Conservation (phyloP, 2,329 filamentous ascomycete species). For the Aspergillus sp. region DNA sequence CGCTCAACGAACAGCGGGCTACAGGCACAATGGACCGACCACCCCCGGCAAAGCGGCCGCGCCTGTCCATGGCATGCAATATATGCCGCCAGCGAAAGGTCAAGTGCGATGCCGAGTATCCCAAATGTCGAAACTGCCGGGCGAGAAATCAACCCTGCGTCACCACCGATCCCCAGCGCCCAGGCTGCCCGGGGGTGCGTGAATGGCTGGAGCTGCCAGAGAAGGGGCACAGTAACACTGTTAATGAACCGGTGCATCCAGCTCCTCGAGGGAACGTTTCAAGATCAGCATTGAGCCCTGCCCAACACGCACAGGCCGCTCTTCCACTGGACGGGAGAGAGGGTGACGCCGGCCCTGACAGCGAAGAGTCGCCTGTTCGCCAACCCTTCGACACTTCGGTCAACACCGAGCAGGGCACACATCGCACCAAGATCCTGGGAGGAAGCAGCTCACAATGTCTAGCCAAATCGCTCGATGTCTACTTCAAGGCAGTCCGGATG, state of each 20-base stretch:
- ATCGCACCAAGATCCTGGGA: conserved; percentile 15
- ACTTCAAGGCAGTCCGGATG: conserved; percentile 13
- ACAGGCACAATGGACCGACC: not conserved
- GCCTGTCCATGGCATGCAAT: conserved; percentile 27
- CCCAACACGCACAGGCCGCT: too few species aligned
- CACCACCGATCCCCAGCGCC: conserved; percentile 26
- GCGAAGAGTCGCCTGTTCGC: conserved; percentile 12
- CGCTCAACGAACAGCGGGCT: not conserved
- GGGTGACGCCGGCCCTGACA: not conserved
- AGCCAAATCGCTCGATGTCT: conserved; percentile 17
- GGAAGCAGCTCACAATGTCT: conserved; percentile 18
- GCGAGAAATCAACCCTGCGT: conserved; percentile 21
- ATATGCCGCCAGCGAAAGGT: conserved; percentile 27
- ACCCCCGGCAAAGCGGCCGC: conserved; percentile 11
- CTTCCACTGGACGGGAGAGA: too few species aligned
- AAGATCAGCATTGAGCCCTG: too few species aligned
- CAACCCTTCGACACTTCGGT: conserved; percentile 16
- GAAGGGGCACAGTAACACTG: not conserved
- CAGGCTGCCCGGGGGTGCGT: conserved; percentile 14
- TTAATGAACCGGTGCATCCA: not conserved
- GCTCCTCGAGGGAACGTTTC: too few species aligned
- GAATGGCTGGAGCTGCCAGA: conserved; percentile 16
- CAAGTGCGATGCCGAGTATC: conserved; percentile 29
- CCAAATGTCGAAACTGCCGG: conserved; percentile 28
- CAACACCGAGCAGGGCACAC: conserved; percentile 15